These are phyloP conservation scores for Mucor circinelloides DNA, from an alignment of 371 early-diverging fungal genomes.

Conservation along the genomic window DNA sequence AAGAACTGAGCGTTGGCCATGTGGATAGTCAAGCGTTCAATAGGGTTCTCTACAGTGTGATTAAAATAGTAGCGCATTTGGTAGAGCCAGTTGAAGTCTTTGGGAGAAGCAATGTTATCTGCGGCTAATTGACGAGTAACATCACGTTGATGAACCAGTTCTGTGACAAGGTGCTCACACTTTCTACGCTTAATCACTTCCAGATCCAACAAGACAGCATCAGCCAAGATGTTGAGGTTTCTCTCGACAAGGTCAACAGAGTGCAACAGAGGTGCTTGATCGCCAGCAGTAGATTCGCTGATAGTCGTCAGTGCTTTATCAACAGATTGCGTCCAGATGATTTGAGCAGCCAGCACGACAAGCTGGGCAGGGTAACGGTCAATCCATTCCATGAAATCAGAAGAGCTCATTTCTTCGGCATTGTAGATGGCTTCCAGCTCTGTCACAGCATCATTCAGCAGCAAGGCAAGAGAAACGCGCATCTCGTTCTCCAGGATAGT, in stretches of 20 bases:
- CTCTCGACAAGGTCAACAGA: constrained; percentile 72
- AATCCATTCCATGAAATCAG: constrained; percentile 83
- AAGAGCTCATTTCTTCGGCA: constrained; percentile 60
- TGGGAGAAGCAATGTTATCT: constrained; percentile 58
- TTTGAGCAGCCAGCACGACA: constrained; percentile 90
- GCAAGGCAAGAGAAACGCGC: constrained; percentile 80
- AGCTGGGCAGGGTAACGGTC: constrained; percentile 92
- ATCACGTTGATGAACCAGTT: constrained; percentile 98
- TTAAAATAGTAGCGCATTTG: constrained; percentile 97
- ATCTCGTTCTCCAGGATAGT: constrained; percentile 93
- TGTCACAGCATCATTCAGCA: constrained; percentile 73
- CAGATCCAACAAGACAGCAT: constrained; percentile 89
- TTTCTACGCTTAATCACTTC: constrained; percentile 85
- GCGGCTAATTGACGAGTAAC: constrained; percentile 77
- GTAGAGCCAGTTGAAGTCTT: constrained; percentile 94
- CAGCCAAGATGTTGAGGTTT: constrained; percentile 86
- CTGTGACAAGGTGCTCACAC: constrained; percentile 97
- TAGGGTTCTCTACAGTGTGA: constrained; percentile 61
- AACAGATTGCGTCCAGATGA: constrained; percentile 88
- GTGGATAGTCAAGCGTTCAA: constrained; percentile 74
- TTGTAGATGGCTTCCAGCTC: constrained; percentile 71
- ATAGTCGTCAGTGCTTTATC: constrained; percentile 72
- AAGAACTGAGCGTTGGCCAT: constrained; percentile 95
- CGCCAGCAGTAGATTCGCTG: constrained; percentile 35
- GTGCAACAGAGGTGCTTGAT: constrained; percentile 51